Base-by-base conservation (phyloP, 2,329 filamentous ascomycete genomes). In the Myriosclerotinia curreyana region DNA sequence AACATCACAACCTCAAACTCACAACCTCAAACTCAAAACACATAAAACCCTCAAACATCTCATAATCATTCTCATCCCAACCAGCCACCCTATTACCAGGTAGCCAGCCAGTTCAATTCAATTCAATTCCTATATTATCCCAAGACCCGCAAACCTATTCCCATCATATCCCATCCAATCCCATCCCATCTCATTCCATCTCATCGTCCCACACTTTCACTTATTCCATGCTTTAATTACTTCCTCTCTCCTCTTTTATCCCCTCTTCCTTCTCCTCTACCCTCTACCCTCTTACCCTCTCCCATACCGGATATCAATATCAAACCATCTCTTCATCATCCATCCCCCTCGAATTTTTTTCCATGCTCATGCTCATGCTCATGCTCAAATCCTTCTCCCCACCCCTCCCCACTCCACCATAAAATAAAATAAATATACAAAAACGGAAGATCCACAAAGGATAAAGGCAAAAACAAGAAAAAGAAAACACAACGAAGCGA, bases 401-500 rank as follows among this genome's bases (percentile, higher is more conserved):
- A n/a, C n/a, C n/a, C n/a, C n/a, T n/a, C n/a, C n/a, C n/a, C n/a
- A n/a, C n/a, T n/a, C n/a, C n/a, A 22, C 36, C 59, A 31, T 36
- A 31, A 31, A 42, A 53, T 17, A 34, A 54, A 28, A 53, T 34
- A n/a, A n/a, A 44, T 61, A 54, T 20, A 61, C 12, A 22, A 20
- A 42, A 58, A 44, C 25, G 34, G 17, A 40, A 61, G 12, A 61
- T 48, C 48, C 38, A 61, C 17, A 31, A 34, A 20, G 25, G 28
- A 31, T 22, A 42, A 40, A 52, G 25, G 36, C 25, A 28, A 38
- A 61, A 31, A 31, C 28, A 31, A 31, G 28, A 31, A 52, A 54
- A 44, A 54, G 25, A 54, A 44, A 54, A 42, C 59, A 61, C 48
- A 61, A 61, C 38, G 49, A 61, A 54, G 49, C 38, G 59, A 54